phyloP scores from a whole-genome alignment of 768 basidiomycete species.

The Trametes punicea region DNA sequence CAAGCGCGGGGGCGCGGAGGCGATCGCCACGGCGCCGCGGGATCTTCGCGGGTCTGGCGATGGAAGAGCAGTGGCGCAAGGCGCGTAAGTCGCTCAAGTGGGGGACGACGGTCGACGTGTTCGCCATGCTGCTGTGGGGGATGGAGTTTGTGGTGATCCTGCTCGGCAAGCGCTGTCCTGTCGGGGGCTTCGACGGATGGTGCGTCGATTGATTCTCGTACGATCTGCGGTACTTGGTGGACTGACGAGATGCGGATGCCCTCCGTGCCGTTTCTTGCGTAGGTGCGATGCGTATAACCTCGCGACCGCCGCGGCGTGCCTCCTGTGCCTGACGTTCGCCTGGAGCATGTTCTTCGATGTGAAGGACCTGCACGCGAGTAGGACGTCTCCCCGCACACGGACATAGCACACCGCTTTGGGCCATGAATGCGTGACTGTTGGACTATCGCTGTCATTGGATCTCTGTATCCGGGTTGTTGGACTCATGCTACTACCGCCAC shows the following conservation, averaged over 20 bases:
- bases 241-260: constrained; percentile 5
- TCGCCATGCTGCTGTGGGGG: constrained; percentile 51
- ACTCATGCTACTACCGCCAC: not conserved
- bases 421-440: not conserved
- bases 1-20: constrained; percentile 28
- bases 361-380: constrained; percentile 61
- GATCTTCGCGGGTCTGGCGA: constrained; percentile 55
- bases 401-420: constrained; percentile 25
- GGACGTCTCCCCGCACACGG: constrained; percentile 59
- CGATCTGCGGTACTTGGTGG: not conserved
- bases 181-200: constrained; percentile 62
- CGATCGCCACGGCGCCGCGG: constrained; percentile 41
- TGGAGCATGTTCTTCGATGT: constrained; percentile 61
- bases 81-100: constrained; percentile 55
- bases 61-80: constrained; percentile 60
- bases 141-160: constrained; percentile 57
- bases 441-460: not conserved
- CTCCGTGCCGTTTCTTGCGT: not conserved
- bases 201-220: constrained; percentile 31
- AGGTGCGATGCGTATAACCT: constrained; percentile 75
- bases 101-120: constrained; percentile 47
- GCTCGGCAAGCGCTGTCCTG: constrained; percentile 61
- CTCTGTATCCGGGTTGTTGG: not conserved
- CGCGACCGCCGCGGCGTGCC: constrained; percentile 58
- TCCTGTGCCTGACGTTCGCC: constrained; percentile 53